These are phyloP conservation scores for Platanthera guangdongensis DNA, from an alignment of 106 monocot genomes.

Conservation along the genomic window DNA sequence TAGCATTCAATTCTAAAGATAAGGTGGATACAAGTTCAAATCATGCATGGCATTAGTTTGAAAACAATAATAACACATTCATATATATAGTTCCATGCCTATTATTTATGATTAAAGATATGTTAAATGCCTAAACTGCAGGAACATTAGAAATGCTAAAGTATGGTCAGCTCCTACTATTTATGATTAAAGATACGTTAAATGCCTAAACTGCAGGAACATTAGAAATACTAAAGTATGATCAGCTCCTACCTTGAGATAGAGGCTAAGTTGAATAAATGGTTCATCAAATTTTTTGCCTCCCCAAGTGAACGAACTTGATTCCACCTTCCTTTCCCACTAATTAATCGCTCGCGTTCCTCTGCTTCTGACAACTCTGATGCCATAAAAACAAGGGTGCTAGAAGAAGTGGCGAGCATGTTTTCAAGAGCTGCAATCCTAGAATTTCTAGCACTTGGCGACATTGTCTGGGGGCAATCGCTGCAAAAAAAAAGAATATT, in stretches of 20 bases:
- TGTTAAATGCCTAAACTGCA: background rate
- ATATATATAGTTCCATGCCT: background rate
- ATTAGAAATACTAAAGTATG: background rate
- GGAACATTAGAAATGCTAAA: background rate
- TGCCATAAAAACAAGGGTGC: conserved; percentile 73
- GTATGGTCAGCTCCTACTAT: background rate
- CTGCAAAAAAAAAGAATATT: conserved; percentile 23
- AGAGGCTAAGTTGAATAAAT: conserved; percentile 74
- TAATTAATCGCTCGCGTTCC: conserved; percentile 69
- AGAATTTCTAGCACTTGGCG: conserved; percentile 85
- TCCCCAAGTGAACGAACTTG: conserved; percentile 79
- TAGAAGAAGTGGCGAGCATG: conserved; percentile 77
- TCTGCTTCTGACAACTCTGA: conserved; percentile 94
- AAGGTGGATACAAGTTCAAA: background rate
- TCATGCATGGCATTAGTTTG: background rate
- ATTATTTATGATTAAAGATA: background rate
- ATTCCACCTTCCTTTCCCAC: conserved; percentile 75
- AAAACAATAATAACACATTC: background rate
- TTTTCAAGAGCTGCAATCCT: conserved; percentile 90
- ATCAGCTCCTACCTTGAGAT: conserved; percentile 44
- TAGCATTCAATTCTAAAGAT: background rate
- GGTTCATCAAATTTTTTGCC: conserved; percentile 78
- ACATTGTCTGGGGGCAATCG: conserved; percentile 62
- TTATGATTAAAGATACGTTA: background rate
- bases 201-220: background rate